These are phyloP conservation scores for Chlamydomonas eustigma DNA, from an alignment of 139 green algal species.

Conservation along the genomic window DNA sequence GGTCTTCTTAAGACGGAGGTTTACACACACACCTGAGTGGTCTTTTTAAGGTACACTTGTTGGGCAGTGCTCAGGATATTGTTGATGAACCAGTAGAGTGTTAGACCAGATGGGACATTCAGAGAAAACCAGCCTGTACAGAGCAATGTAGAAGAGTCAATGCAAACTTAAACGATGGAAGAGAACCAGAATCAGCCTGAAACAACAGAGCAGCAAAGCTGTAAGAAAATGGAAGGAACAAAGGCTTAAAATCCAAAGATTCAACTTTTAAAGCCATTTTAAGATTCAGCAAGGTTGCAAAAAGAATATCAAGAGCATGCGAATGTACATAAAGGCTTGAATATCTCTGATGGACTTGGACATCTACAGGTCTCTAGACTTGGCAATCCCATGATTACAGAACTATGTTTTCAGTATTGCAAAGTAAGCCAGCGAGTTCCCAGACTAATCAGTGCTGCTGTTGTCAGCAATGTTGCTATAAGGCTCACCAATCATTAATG, in stretches of 20 bases:
- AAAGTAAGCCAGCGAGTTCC: background rate
- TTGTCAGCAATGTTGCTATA: conserved; percentile 6
- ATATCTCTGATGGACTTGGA: background rate
- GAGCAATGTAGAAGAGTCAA: background rate
- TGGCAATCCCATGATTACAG: background rate
- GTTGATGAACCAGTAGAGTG: conserved; percentile 98
- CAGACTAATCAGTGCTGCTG: background rate
- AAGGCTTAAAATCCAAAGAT: background rate
- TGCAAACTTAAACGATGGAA: background rate
- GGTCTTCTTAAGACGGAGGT: conserved; percentile 13
- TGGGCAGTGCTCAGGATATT: conserved; percentile 91
- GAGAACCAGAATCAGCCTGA: background rate
- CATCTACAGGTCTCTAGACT: background rate
- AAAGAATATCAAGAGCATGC: too few species aligned
- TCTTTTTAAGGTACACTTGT: conserved; percentile 36
- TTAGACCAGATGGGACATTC: conserved; percentile 94
- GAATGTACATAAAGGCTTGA: too few species aligned
- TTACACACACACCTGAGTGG: conserved; percentile 7
- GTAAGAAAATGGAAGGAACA: background rate
- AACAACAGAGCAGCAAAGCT: background rate
- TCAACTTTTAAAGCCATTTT: too few species aligned
- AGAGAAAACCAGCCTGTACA: conserved; percentile 95
- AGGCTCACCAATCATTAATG: conserved; percentile 87
- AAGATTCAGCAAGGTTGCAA: too few species aligned
- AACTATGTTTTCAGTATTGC: background rate